Conservation (phyloP, 192 early-diverging fungal species). For the Linnemannia hyalina region DNA sequence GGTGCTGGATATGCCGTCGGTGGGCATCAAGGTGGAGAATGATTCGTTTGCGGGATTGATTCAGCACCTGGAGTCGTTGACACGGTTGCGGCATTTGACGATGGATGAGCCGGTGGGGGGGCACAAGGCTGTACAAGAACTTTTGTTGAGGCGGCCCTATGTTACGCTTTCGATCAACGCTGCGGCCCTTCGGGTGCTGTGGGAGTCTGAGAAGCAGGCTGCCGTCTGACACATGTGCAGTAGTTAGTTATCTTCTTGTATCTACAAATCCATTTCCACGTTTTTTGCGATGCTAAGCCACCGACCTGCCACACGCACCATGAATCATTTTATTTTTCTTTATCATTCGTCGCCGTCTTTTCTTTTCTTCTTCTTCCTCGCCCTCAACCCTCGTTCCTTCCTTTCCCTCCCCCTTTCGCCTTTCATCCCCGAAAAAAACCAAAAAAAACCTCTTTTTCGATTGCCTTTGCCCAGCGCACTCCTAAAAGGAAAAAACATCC, state of each 20-base stretch:
- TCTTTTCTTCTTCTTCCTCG: not conserved
- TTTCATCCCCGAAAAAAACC: slow-evolving; percentile 3
- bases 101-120: slow-evolving; percentile 27
- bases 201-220: not conserved
- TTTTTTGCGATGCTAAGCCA: not conserved
- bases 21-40: slow-evolving; percentile 16
- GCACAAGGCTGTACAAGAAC: not conserved
- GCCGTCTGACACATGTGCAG: no score
- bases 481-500: slow-evolving; percentile 19
- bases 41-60: slow-evolving; percentile 22
- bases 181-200: not conserved
- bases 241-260: no score
- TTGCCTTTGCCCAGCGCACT: slow-evolving; percentile 42
- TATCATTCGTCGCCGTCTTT: not conserved
- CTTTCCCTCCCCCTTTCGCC: not conserved
- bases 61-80: slow-evolving; percentile 17
- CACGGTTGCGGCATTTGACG: not conserved
- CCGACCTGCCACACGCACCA: not conserved
- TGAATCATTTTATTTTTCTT: not conserved
- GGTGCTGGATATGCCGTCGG: slow-evolving; percentile 29
- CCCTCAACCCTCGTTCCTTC: slow-evolving; percentile 7
- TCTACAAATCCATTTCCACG: not conserved
- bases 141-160: not conserved
- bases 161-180: slow-evolving; percentile 1
- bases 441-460: slow-evolving; percentile 8